These are phyloP conservation scores for Tilletia caries DNA, from an alignment of 1,284 basidiomycete genomes.

Conservation along the genomic window DNA sequence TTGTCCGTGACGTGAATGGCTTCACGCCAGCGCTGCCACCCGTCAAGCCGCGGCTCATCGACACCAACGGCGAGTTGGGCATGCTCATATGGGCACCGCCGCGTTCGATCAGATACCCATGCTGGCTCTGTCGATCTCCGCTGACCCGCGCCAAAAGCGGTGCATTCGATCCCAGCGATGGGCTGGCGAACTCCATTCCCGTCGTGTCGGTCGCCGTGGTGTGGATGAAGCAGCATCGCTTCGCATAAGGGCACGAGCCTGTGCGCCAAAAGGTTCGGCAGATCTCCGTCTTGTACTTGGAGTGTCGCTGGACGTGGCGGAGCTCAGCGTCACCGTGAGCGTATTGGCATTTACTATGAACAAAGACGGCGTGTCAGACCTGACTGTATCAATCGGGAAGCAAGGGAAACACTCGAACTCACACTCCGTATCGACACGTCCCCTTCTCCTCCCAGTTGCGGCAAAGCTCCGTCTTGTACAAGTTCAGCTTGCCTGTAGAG, in stretches of 20 bases:
- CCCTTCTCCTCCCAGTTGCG: slow-evolving; percentile 91
- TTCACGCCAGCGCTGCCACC: not conserved
- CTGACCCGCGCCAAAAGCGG: slow-evolving; percentile 13
- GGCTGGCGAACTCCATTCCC: not conserved
- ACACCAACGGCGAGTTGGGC: not conserved
- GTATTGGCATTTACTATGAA: slow-evolving; percentile 32
- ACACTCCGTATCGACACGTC: slow-evolving; percentile 70
- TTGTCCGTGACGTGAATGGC: not conserved
- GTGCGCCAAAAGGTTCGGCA: slow-evolving; percentile 88
- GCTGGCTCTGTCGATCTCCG: slow-evolving; percentile 7
- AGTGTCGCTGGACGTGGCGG: slow-evolving; percentile 73
- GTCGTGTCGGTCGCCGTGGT: slow-evolving; percentile 11
- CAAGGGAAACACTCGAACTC: slow-evolving; percentile 11
- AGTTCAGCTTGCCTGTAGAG: slow-evolving; percentile 71
- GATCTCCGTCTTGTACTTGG: slow-evolving; percentile 90
- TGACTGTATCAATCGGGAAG: not conserved
- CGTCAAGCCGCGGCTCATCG: slow-evolving; percentile 5
- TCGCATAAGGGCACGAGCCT: slow-evolving; percentile 82
- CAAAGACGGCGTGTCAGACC: not conserved
- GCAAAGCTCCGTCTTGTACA: slow-evolving; percentile 89
- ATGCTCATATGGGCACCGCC: not conserved
- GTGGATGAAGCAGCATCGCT: slow-evolving; percentile 57
- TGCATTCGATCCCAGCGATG: not conserved
- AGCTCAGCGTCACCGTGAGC: slow-evolving; percentile 81
- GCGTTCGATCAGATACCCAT: too few species aligned